A percentile compares a stretch with the other conserved stretches of the same genome.
phyloP scores from a whole-genome alignment of 179 eudicot species.

The Actinidia chinensis region DNA sequence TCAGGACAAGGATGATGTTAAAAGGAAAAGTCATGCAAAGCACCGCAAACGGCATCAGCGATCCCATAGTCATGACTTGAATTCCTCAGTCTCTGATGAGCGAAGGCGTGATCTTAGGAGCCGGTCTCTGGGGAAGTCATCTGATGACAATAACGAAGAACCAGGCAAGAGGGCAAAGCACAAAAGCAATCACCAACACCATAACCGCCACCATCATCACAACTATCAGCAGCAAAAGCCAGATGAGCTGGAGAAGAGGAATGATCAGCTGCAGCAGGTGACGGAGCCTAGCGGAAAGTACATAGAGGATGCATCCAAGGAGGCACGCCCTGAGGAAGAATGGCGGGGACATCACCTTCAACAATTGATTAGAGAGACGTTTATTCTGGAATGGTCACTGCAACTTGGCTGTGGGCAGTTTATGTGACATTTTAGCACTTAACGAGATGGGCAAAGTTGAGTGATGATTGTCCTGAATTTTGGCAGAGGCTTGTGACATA shows the following conservation, averaged over 20 bases:
- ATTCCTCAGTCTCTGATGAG: constrained; percentile 38
- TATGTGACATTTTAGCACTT: too few species aligned
- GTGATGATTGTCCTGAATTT: too few species aligned
- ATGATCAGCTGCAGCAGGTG: constrained; percentile 3
- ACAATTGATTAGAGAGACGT: not conserved
- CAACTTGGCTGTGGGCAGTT: too few species aligned
- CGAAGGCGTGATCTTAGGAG: constrained; percentile 27
- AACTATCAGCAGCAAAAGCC: constrained; percentile 9
- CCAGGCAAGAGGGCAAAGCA: constrained; percentile 26
- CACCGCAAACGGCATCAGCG: constrained; percentile 40
- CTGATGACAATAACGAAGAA: constrained; percentile 42
- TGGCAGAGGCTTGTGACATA: too few species aligned
- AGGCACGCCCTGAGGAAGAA: not conserved
- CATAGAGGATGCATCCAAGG: constrained; percentile 7
- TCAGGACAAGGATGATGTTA: constrained; percentile 28
- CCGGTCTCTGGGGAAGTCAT: constrained; percentile 35
- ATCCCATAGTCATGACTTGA: constrained; percentile 28
- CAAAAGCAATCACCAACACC: constrained; percentile 22
- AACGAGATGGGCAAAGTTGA: too few species aligned
- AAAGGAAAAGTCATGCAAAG: constrained; percentile 40
- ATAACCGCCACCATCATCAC: constrained; percentile 26
- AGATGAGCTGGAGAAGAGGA: constrained; percentile 18
- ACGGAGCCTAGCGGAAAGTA: constrained; percentile 12
- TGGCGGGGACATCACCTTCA: not conserved
- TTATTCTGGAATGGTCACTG: not conserved